Evolutionary conservation across 306 rosid genomes (phyloP).

Genomic region (Datisca glomerata): DNA sequence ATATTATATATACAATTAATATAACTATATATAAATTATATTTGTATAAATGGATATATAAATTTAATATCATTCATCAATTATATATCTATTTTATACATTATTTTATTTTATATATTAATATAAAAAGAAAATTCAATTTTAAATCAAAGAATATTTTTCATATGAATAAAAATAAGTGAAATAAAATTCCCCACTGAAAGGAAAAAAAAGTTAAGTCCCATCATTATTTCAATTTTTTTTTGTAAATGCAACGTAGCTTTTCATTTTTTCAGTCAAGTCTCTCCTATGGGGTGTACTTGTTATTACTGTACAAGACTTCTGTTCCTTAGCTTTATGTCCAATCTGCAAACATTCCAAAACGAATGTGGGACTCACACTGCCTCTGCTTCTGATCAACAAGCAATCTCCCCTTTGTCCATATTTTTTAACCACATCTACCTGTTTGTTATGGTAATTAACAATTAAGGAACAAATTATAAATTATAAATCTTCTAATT

Average conservation of each 20-base stretch:
- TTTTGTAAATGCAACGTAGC: too few species aligned
- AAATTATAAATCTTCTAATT: neutral
- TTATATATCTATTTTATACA: too few species aligned
- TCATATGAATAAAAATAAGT: too few species aligned
- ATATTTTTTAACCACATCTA: neutral
- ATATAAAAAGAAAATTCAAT: too few species aligned
- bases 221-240: slow-evolving; percentile 39
- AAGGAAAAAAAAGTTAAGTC: slow-evolving; percentile 45
- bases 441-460: slow-evolving; percentile 31
- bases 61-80: too few species aligned
- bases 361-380: slow-evolving; percentile 61
- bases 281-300: slow-evolving; percentile 47
- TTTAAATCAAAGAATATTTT: too few species aligned
- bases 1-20: too few species aligned
- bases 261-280: slow-evolving; percentile 49
- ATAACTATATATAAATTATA: too few species aligned
- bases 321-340: slow-evolving; percentile 98
- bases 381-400: slow-evolving; percentile 46
- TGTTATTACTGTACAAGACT: slow-evolving; percentile 57
- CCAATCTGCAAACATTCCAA: slow-evolving; percentile 89
- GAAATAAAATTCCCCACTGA: too few species aligned
- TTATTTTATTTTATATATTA: too few species aligned
- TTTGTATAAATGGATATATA: too few species aligned
- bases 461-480: slow-evolving; percentile 13
- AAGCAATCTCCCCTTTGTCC: slow-evolving; percentile 22